These are phyloP conservation scores for Helichrysum umbraculigerum DNA, from an alignment of 129 eudicot genomes.

Conservation along the genomic window DNA sequence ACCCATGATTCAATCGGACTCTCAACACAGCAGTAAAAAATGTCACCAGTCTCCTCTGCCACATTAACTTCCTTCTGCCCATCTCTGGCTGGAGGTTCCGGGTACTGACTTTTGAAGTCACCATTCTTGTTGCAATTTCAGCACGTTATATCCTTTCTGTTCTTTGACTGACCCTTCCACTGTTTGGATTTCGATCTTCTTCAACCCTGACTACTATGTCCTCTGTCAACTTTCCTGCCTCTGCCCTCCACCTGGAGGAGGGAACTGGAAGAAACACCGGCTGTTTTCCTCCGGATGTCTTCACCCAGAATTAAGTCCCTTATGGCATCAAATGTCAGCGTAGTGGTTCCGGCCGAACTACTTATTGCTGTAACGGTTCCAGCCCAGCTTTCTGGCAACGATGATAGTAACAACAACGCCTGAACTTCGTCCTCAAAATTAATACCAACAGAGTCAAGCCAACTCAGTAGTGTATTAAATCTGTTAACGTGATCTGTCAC, in stretches of 20 bases:
- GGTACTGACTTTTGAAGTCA: no score
- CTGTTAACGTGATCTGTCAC: no score
- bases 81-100: no score
- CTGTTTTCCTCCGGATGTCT: not conserved
- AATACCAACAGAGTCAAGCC: not conserved
- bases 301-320: not conserved
- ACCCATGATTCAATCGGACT: no score
- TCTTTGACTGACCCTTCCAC: not conserved
- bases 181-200: not conserved
- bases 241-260: no score
- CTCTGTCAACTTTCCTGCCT: not conserved
- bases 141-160: not conserved
- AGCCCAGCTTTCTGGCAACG: not conserved
- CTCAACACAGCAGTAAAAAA: no score
- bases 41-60: no score
- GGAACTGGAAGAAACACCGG: no score
- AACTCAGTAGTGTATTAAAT: no score
- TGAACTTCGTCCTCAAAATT: not conserved
- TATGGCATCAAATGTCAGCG: not conserved
- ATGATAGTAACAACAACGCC: not conserved
- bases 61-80: no score
- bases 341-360: not conserved
- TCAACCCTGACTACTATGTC: not conserved
- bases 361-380: not conserved
- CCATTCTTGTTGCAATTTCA: no score